phyloP scores from a whole-genome alignment of 345 rosid species.

The Kandelia obovata region DNA sequence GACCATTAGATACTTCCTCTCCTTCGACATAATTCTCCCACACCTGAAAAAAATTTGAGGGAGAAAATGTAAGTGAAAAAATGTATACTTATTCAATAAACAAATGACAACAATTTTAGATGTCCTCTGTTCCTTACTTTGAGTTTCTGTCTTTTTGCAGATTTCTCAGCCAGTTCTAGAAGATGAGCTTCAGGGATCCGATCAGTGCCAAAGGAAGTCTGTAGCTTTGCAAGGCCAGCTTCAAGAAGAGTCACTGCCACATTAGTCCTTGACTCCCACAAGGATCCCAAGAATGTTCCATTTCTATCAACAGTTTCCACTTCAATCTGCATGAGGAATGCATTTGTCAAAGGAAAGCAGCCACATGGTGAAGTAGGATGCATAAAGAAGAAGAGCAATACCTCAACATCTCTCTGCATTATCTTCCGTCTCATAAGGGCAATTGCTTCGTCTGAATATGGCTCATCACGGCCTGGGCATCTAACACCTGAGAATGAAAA shows the following conservation, averaged over 20 bases:
- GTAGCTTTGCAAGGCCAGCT: conserved; percentile 92
- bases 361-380: conserved; percentile 3
- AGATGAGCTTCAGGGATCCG: conserved; percentile 77
- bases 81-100: not conserved
- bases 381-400: conserved; percentile 18
- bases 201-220: conserved; percentile 78
- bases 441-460: conserved; percentile 89
- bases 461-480: conserved; percentile 94
- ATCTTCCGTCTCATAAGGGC: conserved; percentile 88
- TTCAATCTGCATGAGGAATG: conserved; percentile 52
- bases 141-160: conserved; percentile 83
- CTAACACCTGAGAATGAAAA: conserved; percentile 97
- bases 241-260: conserved; percentile 71
- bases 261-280: conserved; percentile 87
- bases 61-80: not conserved
- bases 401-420: conserved; percentile 99
- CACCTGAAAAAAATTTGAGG: conserved; percentile 41
- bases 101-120: not conserved
- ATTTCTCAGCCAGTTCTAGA: conserved; percentile 79
- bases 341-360: conserved; percentile 7
- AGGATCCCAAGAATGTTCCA: conserved; percentile 92
- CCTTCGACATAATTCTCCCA: conserved; percentile 99
- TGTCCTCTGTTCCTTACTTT: conserved; percentile 45
- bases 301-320: conserved; percentile 94
- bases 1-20: conserved; percentile 69